Conservation (phyloP, 1,284 basidiomycete species). For the Laetiporus sulphureus region DNA sequence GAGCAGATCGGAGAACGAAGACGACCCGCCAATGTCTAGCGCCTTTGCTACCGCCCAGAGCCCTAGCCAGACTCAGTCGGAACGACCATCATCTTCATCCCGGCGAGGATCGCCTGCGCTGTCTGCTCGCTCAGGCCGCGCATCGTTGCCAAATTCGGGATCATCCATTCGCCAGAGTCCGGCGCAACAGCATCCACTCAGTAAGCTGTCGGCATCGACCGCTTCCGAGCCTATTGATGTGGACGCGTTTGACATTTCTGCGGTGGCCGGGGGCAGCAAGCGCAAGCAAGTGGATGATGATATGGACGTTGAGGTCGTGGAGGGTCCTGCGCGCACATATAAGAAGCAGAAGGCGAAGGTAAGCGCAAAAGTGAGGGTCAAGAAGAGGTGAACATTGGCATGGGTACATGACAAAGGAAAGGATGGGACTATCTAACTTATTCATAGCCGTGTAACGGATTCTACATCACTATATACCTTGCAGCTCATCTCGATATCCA, state of each 20-base stretch:
- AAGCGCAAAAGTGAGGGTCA: slow-evolving; percentile 26
- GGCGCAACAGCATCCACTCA: slow-evolving; percentile 28
- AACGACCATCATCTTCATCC: slow-evolving; percentile 11
- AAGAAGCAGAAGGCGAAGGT: slow-evolving; percentile 36
- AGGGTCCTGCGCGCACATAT: slow-evolving; percentile 31
- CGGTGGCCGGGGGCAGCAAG: slow-evolving; percentile 13
- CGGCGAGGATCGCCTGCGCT: slow-evolving; percentile 27
- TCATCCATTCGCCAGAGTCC: slow-evolving; percentile 22
- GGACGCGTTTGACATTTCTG: slow-evolving; percentile 21
- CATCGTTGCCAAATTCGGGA: slow-evolving; percentile 16
- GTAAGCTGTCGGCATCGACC: slow-evolving; percentile 27
- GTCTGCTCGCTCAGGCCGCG: slow-evolving; percentile 23
- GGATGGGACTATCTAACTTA: too few relatives aligned
- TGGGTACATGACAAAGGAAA: too few relatives aligned
- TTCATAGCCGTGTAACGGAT: too few relatives aligned
- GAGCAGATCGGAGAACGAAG: slow-evolving; percentile 28
- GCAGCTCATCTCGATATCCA: too few relatives aligned
- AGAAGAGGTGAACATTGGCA: slow-evolving; percentile 12
- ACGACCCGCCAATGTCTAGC: slow-evolving; percentile 15
- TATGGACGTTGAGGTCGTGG: slow-evolving; percentile 51
- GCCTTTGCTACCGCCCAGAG: slow-evolving; percentile 7
- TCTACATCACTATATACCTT: too few relatives aligned
- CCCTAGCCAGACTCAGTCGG: slow-evolving; percentile 2
- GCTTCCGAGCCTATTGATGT: slow-evolving; percentile 26
- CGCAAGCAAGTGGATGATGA: slow-evolving; percentile 43